These are phyloP conservation scores for Solanum boliviense DNA, from an alignment of 257 asterid genomes.

Conservation along the genomic window DNA sequence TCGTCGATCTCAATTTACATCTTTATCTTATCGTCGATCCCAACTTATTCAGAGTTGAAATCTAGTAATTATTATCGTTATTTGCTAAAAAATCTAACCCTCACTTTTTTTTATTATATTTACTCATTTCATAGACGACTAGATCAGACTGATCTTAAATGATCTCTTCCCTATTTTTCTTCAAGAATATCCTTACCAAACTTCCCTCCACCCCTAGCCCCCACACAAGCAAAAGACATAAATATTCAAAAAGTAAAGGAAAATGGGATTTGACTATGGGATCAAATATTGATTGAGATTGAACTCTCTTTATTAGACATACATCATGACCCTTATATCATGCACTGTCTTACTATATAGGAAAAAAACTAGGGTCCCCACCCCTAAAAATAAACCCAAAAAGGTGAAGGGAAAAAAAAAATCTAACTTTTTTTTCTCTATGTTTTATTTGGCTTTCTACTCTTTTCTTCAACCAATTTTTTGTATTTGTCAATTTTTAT, in stretches of 20 bases:
- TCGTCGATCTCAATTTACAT: too few relatives aligned
- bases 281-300: slow-evolving; percentile 44
- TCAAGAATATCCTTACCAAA: neutral
- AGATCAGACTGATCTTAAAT: neutral
- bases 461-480: neutral
- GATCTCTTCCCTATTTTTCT: neutral
- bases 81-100: too few relatives aligned
- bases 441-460: neutral
- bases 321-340: slow-evolving; percentile 77
- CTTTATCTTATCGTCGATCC: too few relatives aligned
- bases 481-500: neutral
- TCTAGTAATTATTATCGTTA: neutral
- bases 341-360: slow-evolving; percentile 64
- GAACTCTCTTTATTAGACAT: slow-evolving; percentile 67
- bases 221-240: neutral
- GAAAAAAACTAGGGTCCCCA: slow-evolving; percentile 25
- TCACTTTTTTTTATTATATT: neutral
- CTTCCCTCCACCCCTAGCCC: neutral
- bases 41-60: neutral
- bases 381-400: neutral
- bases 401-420: neutral
- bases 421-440: neutral
- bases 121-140: neutral
- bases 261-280: slow-evolving; percentile 29
- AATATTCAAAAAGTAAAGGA: slow-evolving; percentile 1